Evolutionary conservation across 805 yeast genomes (phyloP), one percentile per base, ranked within the genome.

Genomic region (Hanseniaspora mollemarum): DNA sequence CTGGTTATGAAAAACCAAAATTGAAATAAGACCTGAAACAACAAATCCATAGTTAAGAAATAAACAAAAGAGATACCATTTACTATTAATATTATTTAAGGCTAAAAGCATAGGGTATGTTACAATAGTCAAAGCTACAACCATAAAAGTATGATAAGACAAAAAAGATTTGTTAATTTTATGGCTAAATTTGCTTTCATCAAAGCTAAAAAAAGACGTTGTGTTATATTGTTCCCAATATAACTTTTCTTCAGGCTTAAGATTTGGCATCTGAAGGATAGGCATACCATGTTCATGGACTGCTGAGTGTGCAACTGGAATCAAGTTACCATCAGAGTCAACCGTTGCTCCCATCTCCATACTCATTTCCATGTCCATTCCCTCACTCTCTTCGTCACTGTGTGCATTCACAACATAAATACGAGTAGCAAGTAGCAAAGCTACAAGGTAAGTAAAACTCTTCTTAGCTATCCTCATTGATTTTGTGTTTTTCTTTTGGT

Each of bases 171-270:
- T 73, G 56, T 72, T 72, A 3, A 77, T 72, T 28, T 44, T 40
- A 2, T 73, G 57, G 0, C 71, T 73, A 12, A 75, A 60, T 12
- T 40, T 33, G 4, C 35, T 32, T 19, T 48, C 51, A 33, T 48
- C 51, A 26, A 48, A 48, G 7, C 76, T 78, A 66, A 85, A 78
- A 62, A 73, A 87, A 2, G 86, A 80, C 1, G 90, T 81, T 13
- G 94, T 78, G 60, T 83, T 78, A 65, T 87, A 88, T 24, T 65
- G 62, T 44, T 78, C 79, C 96, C 96, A 88, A 64, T 74, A 88
- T 25, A 72, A 62, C 51, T 78, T 68, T 63, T 87, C 95, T 41
- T 78, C 83, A 0, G 88, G 81, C 16, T 79, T 72, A 44, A 88
- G 71, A 18, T 76, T 60, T 1, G 83, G 81, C 26, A 57, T 54